Percentiles rank a stretch among this genome's conserved stretches.
Evolutionary conservation across 2,329 filamentous ascomycete species (phyloP).

Genomic region (Ophiostoma australiae): DNA sequence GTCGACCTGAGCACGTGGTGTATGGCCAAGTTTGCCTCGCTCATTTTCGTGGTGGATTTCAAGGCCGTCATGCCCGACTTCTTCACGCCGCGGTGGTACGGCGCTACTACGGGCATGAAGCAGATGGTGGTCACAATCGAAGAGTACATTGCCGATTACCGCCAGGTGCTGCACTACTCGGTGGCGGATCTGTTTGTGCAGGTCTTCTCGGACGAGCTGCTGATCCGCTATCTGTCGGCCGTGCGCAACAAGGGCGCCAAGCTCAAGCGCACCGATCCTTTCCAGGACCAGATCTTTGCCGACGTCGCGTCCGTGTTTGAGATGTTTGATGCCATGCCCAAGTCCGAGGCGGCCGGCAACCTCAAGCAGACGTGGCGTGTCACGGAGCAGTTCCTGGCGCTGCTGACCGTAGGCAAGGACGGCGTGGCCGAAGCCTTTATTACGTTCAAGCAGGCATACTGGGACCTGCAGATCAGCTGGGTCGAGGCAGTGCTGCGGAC

Average conservation of each 20-base stretch:
- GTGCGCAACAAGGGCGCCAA: constrained; percentile 88
- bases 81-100: constrained; percentile 88
- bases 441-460: constrained; percentile 77
- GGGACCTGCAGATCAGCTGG: constrained; percentile 93
- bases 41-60: constrained; percentile 92
- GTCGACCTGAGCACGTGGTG: constrained; percentile 93
- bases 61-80: constrained; percentile 75
- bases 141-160: constrained; percentile 89
- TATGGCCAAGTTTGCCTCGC: constrained; percentile 75
- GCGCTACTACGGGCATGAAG: constrained; percentile 71
- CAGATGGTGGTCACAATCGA: constrained; percentile 93
- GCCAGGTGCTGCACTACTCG: constrained; percentile 75
- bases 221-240: constrained; percentile 74
- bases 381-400: constrained; percentile 73
- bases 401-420: constrained; percentile 73
- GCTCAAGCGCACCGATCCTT: constrained; percentile 80
- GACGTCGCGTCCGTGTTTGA: constrained; percentile 87
- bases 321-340: constrained; percentile 69
- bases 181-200: constrained; percentile 89
- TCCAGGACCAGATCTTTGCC: constrained; percentile 88
- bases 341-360: constrained; percentile 60
- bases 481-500: constrained; percentile 84
- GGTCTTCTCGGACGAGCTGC: constrained; percentile 85
- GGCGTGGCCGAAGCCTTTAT: constrained; percentile 73
- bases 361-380: constrained; percentile 93